Percentiles rank a stretch among this genome's conserved stretches.
Conservation (phyloP, 2,329 filamentous ascomycete species). For the Phaeosphaeriaceae sp. region DNA sequence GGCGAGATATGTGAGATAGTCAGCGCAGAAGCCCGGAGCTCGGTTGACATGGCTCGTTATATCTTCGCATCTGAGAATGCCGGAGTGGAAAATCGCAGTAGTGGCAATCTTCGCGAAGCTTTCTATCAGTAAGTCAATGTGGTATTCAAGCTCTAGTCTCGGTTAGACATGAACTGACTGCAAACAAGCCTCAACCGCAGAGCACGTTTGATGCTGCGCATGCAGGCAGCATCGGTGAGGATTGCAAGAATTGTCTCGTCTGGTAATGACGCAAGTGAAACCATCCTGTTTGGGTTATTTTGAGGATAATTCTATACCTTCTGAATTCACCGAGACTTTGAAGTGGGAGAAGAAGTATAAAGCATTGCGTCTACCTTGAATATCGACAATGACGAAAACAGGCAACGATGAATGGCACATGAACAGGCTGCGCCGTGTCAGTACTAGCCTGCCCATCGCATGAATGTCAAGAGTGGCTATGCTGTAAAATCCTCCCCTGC, state of each 20-base stretch:
- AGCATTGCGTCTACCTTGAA: background rate
- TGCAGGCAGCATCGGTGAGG: background rate
- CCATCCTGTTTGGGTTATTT: background rate
- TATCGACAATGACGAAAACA: background rate
- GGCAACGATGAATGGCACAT: background rate
- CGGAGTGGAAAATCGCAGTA: background rate
- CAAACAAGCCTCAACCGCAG: background rate
- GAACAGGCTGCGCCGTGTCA: background rate
- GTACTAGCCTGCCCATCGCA: background rate
- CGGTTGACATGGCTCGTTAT: background rate
- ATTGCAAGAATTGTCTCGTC: background rate
- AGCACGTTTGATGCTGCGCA: background rate
- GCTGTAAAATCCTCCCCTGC: background rate
- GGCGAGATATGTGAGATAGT: background rate
- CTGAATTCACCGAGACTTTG: background rate
- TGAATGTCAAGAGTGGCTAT: background rate
- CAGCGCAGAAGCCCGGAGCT: background rate
- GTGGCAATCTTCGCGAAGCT: background rate
- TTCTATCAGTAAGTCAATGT: background rate
- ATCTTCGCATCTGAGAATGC: background rate
- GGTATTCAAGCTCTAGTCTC: no score
- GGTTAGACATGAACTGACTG: background rate
- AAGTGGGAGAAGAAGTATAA: background rate
- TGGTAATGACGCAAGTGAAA: background rate
- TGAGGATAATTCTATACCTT: background rate